These are phyloP conservation scores for Cokeromyces recurvatus DNA, from an alignment of 371 early-diverging fungal species.

Conservation along the genomic window DNA sequence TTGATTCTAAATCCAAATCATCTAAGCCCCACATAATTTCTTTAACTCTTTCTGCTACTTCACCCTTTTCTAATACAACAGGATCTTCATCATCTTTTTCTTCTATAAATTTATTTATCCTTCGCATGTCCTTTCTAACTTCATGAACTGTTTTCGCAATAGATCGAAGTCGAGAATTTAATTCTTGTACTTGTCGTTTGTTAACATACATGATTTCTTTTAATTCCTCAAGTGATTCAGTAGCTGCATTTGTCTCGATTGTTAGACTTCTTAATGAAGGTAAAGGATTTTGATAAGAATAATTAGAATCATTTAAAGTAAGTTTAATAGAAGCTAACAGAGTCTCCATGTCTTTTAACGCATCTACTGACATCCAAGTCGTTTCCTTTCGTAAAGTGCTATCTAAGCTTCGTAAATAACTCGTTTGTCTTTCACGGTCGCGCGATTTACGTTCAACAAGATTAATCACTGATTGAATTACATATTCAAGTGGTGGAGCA, in stretches of 20 bases:
- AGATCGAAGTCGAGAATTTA: constrained; percentile 37
- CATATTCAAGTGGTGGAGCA: constrained; percentile 43
- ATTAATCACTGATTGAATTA: constrained; percentile 42
- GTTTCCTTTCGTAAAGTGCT: constrained; percentile 36
- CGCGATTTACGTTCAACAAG: constrained; percentile 36
- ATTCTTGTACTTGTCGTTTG: constrained; percentile 45
- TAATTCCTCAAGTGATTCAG: constrained; percentile 46
- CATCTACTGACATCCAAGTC: constrained; percentile 32
- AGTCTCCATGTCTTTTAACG: constrained; percentile 30
- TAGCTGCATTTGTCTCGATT: constrained; percentile 37
- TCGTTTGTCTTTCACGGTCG: constrained; percentile 46
- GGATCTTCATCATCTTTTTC: constrained; percentile 51
- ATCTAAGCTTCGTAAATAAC: constrained; percentile 33
- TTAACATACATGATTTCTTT: constrained; percentile 52
- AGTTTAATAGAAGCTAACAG: constrained; percentile 28
- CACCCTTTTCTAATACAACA: constrained; percentile 45
- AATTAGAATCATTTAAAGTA: constrained; percentile 32
- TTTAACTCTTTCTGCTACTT: constrained; percentile 44
- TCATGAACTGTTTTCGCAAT: constrained; percentile 53
- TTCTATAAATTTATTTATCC: constrained; percentile 42
- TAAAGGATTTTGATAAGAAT: constrained; percentile 38
- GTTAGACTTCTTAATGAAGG: constrained; percentile 33
- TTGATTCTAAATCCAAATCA: constrained; percentile 38
- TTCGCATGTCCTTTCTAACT: constrained; percentile 46
- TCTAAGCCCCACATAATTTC: constrained; percentile 54